Evolutionary conservation across 2,329 filamentous ascomycete genomes (phyloP).

Genomic region (Fusarium bactridioides): DNA sequence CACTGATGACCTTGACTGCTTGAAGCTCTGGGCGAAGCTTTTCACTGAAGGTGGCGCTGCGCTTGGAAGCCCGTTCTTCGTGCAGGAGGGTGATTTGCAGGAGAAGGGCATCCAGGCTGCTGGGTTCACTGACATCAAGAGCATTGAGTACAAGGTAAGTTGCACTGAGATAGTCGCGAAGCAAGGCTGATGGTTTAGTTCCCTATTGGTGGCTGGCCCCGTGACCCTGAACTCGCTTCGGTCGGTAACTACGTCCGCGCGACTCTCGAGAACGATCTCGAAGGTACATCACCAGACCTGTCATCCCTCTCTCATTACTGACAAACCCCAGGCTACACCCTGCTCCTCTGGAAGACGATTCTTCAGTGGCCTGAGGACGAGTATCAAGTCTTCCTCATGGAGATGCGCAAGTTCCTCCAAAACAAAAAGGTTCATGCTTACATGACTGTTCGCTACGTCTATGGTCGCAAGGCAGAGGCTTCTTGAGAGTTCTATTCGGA

Average conservation of each 20-base stretch:
- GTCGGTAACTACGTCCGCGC: slow-evolving; percentile 33
- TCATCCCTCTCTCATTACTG: rapidly evolving
- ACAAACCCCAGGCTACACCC: slow-evolving; percentile 20
- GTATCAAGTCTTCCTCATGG: slow-evolving; percentile 31
- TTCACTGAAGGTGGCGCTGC: slow-evolving; percentile 27
- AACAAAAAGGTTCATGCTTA: slow-evolving; percentile 31
- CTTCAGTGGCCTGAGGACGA: slow-evolving; percentile 34
- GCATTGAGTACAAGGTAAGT: slow-evolving; percentile 29
- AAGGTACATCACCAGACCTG: background rate
- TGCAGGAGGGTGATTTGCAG: slow-evolving; percentile 18
- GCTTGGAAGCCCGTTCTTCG: slow-evolving; percentile 22
- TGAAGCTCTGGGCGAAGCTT: slow-evolving; percentile 23
- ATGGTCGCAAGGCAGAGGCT: slow-evolving; percentile 23
- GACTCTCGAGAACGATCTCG: slow-evolving; percentile 36
- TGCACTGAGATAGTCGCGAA: rapidly evolving
- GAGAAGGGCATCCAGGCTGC: slow-evolving; percentile 26
- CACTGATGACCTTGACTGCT: slow-evolving; percentile 11
- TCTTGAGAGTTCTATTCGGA: background rate
- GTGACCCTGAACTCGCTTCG: slow-evolving; percentile 13
- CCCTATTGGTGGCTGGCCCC: slow-evolving; percentile 34
- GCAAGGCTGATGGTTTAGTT: slow-evolving; percentile 13
- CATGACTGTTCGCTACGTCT: slow-evolving; percentile 33
- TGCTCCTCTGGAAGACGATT: slow-evolving; percentile 30
- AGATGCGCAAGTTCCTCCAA: slow-evolving; percentile 21
- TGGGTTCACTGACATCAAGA: slow-evolving; percentile 31